These are phyloP conservation scores for Geoglossum cookeanum DNA, from an alignment of 2,329 filamentous ascomycete species.

Conservation along the genomic window DNA sequence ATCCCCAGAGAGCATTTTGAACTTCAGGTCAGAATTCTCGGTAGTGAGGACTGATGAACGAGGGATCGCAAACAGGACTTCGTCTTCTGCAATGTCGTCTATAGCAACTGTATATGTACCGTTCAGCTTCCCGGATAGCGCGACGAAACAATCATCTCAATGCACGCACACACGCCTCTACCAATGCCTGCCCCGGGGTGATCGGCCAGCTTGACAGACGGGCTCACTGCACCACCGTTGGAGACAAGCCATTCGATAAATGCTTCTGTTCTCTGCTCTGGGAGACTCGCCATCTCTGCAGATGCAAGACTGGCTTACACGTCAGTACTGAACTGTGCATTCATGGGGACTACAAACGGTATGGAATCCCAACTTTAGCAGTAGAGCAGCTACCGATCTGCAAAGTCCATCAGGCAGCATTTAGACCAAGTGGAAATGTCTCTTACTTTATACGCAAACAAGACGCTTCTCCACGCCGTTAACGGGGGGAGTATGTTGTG, in stretches of 20 bases:
- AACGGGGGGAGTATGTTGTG: not conserved
- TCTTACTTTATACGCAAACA: too few relatives aligned
- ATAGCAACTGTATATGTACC: slow-evolving; percentile 38
- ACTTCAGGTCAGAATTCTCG: slow-evolving; percentile 49
- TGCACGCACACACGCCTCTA: slow-evolving; percentile 40
- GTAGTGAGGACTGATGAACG: slow-evolving; percentile 49
- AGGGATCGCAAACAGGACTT: slow-evolving; percentile 64
- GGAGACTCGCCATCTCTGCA: slow-evolving; percentile 11
- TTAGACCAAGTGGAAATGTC: too few relatives aligned
- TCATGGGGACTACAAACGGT: not conserved
- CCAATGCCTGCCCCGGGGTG: slow-evolving; percentile 35
- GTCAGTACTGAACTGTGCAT: not conserved
- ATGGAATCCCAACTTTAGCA: not conserved
- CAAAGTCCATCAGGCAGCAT: too few relatives aligned
- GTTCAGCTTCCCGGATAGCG: slow-evolving; percentile 12
- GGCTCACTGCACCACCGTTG: slow-evolving; percentile 33
- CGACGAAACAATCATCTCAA: slow-evolving; percentile 5
- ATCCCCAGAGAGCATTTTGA: slow-evolving; percentile 28
- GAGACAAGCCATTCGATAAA: slow-evolving; percentile 39
- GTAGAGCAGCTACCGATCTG: not conserved
- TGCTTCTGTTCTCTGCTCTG: slow-evolving; percentile 24
- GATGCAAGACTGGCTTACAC: not conserved
- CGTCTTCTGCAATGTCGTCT: slow-evolving; percentile 50
- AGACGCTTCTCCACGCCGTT: not conserved
- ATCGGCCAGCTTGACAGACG: slow-evolving; percentile 39